Base-by-base conservation (phyloP, 2,329 filamentous ascomycete species). In the Epichloe baconii region DNA sequence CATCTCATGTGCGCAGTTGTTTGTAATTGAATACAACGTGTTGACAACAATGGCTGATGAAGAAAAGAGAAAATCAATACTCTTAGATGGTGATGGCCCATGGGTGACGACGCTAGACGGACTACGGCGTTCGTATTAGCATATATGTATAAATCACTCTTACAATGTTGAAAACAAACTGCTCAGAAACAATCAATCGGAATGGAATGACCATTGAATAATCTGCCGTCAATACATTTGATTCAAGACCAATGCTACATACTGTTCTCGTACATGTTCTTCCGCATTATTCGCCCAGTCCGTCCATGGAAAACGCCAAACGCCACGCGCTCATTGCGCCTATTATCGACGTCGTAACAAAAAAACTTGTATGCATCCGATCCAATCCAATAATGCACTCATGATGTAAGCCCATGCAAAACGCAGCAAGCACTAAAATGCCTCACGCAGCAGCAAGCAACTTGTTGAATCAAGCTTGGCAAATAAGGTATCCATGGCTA, bases 401-500 rank as follows among this genome's bases (percentile, higher is more conserved):
- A 38, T 31, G 11, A 11, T 31, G 31, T 31, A 8, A 43, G 5
- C 19, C 41, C 8, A 21, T 43, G 11, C 41, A 34, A 19, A 34
- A n/a, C 14, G 12, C 7, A 12, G 21, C 19, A 23, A 44, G 8
- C 8, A 45, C 47, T 41, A 19, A 46, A 5, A 42, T 17, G 21
- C 37, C 36, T 51, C 40, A 55, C 34, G 43, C 52, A 14, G 49
- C 48, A 14, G 53, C 53, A 49, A 61, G 35, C 42, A 61, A 48
- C 57, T 68, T 67, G 57, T 65, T 68, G 61, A 81, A 79, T 10
- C 80, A 41, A 84, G 61, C 66, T 82, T 83, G 23, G 79, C 77
- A 74, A 95, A 96, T 56, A 96, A 69, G 57, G 75, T 83, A 67
- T 93, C 88, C 90, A 95, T 96, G 58, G 88, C 85, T 49, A 96